phyloP scores from a whole-genome alignment of 2,329 filamentous ascomycete species.

The Trichoderma harzianum region DNA sequence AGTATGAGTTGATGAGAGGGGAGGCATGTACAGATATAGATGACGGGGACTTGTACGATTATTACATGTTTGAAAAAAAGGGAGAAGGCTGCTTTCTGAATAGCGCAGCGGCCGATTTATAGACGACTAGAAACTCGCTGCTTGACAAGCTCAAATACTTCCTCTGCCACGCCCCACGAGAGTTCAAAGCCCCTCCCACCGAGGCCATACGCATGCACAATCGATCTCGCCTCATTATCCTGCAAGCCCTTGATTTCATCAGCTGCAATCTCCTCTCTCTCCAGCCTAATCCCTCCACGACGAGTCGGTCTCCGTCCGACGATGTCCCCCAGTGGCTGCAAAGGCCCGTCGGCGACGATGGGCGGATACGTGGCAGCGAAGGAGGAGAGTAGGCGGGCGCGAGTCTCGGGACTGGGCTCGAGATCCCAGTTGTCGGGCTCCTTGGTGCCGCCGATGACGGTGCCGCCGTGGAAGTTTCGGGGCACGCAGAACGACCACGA shows the following conservation, averaged over 20 bases:
- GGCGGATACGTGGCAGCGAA: slow-evolving; percentile 36
- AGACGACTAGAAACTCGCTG: slow-evolving; percentile 17
- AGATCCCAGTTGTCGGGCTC: slow-evolving; percentile 55
- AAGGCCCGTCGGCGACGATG: slow-evolving; percentile 30
- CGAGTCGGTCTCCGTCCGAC: slow-evolving; percentile 46
- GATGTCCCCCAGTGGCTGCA: slow-evolving; percentile 32
- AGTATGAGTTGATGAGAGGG: background rate
- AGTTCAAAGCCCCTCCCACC: slow-evolving; percentile 56
- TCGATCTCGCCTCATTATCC: slow-evolving; percentile 14
- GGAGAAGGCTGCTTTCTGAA: background rate
- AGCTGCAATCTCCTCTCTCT: slow-evolving; percentile 22
- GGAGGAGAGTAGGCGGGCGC: slow-evolving; percentile 38
- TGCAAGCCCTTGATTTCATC: slow-evolving; percentile 1
- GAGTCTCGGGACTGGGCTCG: slow-evolving; percentile 44
- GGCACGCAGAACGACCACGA: slow-evolving; percentile 62
- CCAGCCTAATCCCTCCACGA: slow-evolving; percentile 45
- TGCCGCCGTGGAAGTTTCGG: slow-evolving; percentile 59
- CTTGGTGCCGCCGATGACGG: slow-evolving; percentile 64
- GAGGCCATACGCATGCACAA: slow-evolving; percentile 54
- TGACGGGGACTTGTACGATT: slow-evolving; percentile 10
- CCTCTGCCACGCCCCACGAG: slow-evolving; percentile 54
- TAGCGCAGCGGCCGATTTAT: background rate
- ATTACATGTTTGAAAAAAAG: background rate
- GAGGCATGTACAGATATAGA: slow-evolving; percentile 9
- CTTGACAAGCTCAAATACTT: slow-evolving; percentile 18